Percentiles rank a stretch among this genome's conserved stretches.
Conservation (phyloP, 371 early-diverging fungal species). For the Zychaea mexicana region DNA sequence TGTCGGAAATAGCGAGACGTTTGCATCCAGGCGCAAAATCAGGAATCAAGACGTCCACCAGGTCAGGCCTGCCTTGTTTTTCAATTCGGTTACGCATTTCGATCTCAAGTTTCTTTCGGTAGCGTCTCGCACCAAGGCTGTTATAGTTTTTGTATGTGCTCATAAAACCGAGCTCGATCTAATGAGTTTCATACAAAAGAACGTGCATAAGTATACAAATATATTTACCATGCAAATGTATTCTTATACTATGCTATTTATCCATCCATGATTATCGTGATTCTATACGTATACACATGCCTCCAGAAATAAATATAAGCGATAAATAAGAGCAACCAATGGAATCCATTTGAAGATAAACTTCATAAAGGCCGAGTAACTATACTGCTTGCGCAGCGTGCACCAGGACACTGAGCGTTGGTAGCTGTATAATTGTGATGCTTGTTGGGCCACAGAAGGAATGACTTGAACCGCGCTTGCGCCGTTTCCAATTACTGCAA, state of each 20-base stretch:
- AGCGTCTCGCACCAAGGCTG: not conserved
- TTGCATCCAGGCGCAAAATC: conserved; percentile 28
- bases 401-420: conserved; percentile 25
- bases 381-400: conserved; percentile 3
- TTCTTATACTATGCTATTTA: too few relatives aligned
- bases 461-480: conserved; percentile 38
- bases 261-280: too few relatives aligned
- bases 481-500: conserved; percentile 56
- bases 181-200: not conserved
- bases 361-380: conserved; percentile 11
- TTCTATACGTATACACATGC: too few relatives aligned
- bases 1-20: conserved; percentile 52
- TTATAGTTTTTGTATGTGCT: not conserved
- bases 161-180: not conserved
- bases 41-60: not conserved
- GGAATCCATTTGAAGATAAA: conserved; percentile 20
- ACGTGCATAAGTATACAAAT: too few relatives aligned
- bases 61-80: conserved; percentile 12
- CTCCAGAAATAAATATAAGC: not conserved
- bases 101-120: not conserved
- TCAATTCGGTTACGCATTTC: not conserved
- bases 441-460: conserved; percentile 13
- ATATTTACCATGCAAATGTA: too few relatives aligned
- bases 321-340: conserved; percentile 3
- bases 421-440: conserved; percentile 13